Conservation (phyloP, 2,329 filamentous ascomycete genomes). For the Cladosporium halotolerans region DNA sequence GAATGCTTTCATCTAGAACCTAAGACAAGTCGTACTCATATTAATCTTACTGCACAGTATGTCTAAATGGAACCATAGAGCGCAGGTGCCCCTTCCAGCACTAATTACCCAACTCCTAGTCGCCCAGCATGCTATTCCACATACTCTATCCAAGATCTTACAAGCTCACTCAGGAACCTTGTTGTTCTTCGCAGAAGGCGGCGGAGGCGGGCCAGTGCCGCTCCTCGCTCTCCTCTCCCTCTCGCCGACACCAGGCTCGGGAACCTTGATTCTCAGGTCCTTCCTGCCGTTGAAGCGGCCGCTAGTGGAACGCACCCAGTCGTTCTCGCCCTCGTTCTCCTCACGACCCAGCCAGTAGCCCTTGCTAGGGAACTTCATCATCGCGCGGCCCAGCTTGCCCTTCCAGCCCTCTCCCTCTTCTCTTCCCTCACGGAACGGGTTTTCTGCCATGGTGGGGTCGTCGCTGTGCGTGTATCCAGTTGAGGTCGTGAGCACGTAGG, state of each 20-base stretch:
- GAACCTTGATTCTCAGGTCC: slow-evolving; percentile 32
- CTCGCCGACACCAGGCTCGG: slow-evolving; percentile 45
- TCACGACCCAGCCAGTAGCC: slow-evolving; percentile 74
- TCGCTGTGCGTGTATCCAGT: slow-evolving; percentile 35
- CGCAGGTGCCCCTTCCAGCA: neutral
- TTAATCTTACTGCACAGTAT: slow-evolving; percentile 5
- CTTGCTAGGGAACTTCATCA: slow-evolving; percentile 63
- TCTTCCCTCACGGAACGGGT: slow-evolving; percentile 63
- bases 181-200: slow-evolving; percentile 15
- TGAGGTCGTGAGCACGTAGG: slow-evolving; percentile 50
- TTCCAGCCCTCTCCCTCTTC: slow-evolving; percentile 74
- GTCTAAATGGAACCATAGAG: neutral
- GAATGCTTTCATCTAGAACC: neutral
- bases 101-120: neutral
- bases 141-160: neutral
- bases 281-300: slow-evolving; percentile 51
- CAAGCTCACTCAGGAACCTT: slow-evolving; percentile 4
- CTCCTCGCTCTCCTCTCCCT: slow-evolving; percentile 56
- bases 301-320: slow-evolving; percentile 61
- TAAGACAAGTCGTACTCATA: slow-evolving; percentile 1
- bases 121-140: neutral
- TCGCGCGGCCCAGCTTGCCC: slow-evolving; percentile 69
- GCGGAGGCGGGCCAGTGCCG: slow-evolving; percentile 50
- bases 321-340: slow-evolving; percentile 54
- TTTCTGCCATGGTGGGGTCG: slow-evolving; percentile 46